Evolutionary conservation across 345 rosid species (phyloP), one percentile per base, ranked within the genome.

Genomic region (Sapria himalayana): DNA sequence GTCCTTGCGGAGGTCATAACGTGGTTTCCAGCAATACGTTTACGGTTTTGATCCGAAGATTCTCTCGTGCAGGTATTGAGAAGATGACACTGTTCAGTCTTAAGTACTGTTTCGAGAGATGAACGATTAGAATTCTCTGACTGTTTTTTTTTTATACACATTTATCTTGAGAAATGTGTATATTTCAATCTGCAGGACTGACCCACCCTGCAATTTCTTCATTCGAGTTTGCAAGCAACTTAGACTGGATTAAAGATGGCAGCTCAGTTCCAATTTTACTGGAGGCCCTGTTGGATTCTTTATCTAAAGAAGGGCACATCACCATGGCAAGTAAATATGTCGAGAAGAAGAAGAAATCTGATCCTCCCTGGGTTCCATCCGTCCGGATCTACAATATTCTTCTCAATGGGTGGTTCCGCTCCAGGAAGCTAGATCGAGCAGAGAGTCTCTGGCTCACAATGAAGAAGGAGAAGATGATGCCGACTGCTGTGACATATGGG

Each of bases 341-440:
- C 33, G 45, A 66, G 47, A 41, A 52, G 22, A 66, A 24, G 47
- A 59, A 45, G 55, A 49, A 37, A 37, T 37, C 25, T 49, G 68
- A 62, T 25, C 19, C 49, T 1, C 46, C 46, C n/a, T 79, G 77
- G 84, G 37, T 55, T 44, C 76, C 91, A 0, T 61, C 91, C 7
- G 51, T 69, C 53, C 53, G 70, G 33, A 54, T 72, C 9, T 76
- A 67, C 65, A 89, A 74, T 49, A 74, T 76, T 39, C 43, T 81
- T 4, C 27, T 82, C 45, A 79, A 89, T 45, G 98, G 98, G 45
- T 82, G 93, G 95, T 67, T 82, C 32, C 63, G 75, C 5, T 53
- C 74, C 0, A 89, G 74, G 39, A 70, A 66, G 40, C 62, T 89
- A 8, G 65, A 71, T 51, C 67, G 64, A 11, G 93, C 80, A 0